These are phyloP conservation scores for Boletus reticuloceps DNA, from an alignment of 768 basidiomycete genomes.

Conservation along the genomic window DNA sequence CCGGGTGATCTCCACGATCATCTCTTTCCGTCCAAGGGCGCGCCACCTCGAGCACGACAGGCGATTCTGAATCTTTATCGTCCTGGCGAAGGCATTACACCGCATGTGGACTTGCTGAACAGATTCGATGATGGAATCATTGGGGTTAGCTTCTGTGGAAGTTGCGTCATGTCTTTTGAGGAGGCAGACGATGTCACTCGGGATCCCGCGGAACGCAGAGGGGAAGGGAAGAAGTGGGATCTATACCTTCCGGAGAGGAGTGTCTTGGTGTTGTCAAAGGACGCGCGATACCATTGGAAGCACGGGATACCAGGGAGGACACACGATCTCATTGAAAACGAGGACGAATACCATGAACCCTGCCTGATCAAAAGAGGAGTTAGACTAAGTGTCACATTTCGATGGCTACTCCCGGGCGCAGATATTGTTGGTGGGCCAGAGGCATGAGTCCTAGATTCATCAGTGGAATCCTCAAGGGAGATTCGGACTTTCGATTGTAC, in stretches of 20 bases:
- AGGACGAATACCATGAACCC: conserved; percentile 17
- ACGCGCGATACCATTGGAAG: conserved; percentile 83
- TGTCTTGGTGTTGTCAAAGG: conserved; percentile 72
- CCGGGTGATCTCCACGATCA: conserved; percentile 49
- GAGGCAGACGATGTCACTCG: conserved; percentile 12
- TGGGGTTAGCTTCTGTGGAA: conserved; percentile 78
- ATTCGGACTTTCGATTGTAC: background rate
- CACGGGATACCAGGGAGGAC: conserved; percentile 76
- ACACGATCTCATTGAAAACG: conserved; percentile 56
- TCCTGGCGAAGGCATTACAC: conserved; percentile 85
- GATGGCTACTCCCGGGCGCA: conserved; percentile 84
- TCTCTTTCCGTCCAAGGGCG: conserved; percentile 51
- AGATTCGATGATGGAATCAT: conserved; percentile 91
- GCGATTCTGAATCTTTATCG: conserved; percentile 88
- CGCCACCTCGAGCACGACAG: conserved; percentile 59
- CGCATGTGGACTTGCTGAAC: conserved; percentile 82
- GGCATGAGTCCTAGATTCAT: conserved; percentile 10
- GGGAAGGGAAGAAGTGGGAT: conserved; percentile 28
- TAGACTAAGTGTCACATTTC: conserved; percentile 80
- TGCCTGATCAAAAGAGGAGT: conserved; percentile 50
- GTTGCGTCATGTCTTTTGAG: conserved; percentile 78
- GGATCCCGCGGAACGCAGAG: background rate
- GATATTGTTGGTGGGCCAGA: conserved; percentile 67
- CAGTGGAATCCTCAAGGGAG: background rate
- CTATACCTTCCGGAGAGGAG: conserved; percentile 76